Evolutionary conservation across 352 stramenopile species (phyloP).

Genomic region (Pythium insidiosum): DNA sequence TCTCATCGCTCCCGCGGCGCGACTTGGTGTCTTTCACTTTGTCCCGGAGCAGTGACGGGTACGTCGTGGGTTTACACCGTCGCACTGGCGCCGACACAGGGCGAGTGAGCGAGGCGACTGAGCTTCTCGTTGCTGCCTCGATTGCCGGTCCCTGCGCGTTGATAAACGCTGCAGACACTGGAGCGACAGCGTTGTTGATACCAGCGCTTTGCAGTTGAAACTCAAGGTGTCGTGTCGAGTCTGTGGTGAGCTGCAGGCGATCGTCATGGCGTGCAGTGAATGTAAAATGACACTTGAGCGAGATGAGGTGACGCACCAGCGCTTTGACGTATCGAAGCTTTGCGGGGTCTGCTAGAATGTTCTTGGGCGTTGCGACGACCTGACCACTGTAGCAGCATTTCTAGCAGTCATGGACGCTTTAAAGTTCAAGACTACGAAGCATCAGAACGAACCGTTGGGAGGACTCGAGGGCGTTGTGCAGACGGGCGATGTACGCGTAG

Average conservation of each 20-base stretch:
- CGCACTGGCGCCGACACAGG: constrained; percentile 68
- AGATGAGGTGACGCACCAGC: constrained; percentile 41
- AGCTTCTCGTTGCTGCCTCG: constrained; percentile 1
- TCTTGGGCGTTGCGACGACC: constrained; percentile 32
- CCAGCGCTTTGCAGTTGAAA: constrained; percentile 14
- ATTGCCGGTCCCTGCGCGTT: constrained; percentile 5
- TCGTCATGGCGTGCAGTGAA: too few relatives aligned
- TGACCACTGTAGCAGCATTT: constrained; percentile 8
- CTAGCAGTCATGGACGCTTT: too few relatives aligned
- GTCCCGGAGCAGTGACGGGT: constrained; percentile 44
- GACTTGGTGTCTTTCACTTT: constrained; percentile 6
- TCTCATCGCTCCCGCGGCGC: not conserved
- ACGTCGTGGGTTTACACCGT: constrained; percentile 38
- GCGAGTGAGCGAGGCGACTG: constrained; percentile 9
- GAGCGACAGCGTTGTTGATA: not conserved
- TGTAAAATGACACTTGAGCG: too few relatives aligned
- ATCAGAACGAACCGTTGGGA: constrained; percentile 19
- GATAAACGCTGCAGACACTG: not conserved
- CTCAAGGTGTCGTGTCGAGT: constrained; percentile 22
- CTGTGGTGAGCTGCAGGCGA: constrained; percentile 32
- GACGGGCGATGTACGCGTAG: constrained; percentile 46
- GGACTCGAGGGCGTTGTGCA: constrained; percentile 19
- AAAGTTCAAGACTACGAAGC: too few relatives aligned
- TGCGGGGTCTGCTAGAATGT: constrained; percentile 58
- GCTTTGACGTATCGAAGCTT: constrained; percentile 70